These are phyloP conservation scores for Hanseniaspora pseudoguilliermondii DNA, from an alignment of 805 yeast species.

Conservation along the genomic window DNA sequence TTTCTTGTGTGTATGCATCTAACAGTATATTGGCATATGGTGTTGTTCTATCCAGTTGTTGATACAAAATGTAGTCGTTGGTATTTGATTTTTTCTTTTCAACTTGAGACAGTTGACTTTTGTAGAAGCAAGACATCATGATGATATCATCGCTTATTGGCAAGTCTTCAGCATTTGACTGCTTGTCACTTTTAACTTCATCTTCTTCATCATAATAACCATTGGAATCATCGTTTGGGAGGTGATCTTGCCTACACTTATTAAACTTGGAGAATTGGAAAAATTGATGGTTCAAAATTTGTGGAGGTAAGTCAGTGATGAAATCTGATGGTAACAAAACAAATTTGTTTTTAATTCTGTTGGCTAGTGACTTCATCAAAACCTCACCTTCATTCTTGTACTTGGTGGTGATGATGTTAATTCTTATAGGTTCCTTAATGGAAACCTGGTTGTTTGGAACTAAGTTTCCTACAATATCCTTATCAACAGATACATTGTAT, in stretches of 20 bases:
- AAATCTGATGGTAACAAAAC: conserved; percentile 91
- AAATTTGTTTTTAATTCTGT: conserved; percentile 37
- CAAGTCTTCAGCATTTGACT: neutral
- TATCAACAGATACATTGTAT: conserved; percentile 1
- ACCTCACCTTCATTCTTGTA: conserved; percentile 52
- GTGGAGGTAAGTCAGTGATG: conserved; percentile 84
- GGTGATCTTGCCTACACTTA: conserved; percentile 41
- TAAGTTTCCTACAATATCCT: conserved; percentile 10
- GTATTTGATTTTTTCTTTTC: conserved; percentile 12
- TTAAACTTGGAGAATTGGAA: conserved; percentile 46
- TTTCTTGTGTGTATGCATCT: conserved; percentile 59
- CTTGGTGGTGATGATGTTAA: conserved; percentile 34
- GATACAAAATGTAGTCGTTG: conserved; percentile 11
- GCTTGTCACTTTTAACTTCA: neutral
- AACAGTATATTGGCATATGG: conserved; percentile 48
- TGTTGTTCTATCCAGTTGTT: conserved; percentile 42
- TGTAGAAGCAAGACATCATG: conserved; percentile 13
- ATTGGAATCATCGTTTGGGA: neutral
- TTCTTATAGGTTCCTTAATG: conserved; percentile 26
- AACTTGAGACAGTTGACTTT: conserved; percentile 8
- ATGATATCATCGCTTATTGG: conserved; percentile 7
- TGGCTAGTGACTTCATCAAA: conserved; percentile 36
- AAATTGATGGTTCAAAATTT: conserved; percentile 69
- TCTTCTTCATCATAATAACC: neutral
- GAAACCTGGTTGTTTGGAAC: conserved; percentile 15